A percentile compares a stretch with the other conserved stretches of the same genome.
These are phyloP conservation scores for Sporisorium scitamineum DNA, from an alignment of 1,284 basidiomycete species.

Conservation along the genomic window DNA sequence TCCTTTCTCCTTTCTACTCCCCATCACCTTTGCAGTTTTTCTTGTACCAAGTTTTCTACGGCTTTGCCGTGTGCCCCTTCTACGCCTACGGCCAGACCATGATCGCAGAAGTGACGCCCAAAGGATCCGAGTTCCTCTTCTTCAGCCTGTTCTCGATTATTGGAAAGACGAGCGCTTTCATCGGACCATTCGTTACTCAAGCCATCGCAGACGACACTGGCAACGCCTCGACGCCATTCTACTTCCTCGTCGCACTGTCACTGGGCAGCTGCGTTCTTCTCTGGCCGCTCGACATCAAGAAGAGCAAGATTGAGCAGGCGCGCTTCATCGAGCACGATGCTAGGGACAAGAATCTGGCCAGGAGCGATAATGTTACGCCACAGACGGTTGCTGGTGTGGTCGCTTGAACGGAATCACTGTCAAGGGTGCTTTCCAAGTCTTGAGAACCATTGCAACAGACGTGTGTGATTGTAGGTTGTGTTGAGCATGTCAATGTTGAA, in stretches of 20 bases:
- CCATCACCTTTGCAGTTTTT: conserved; percentile 6
- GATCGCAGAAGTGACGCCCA: conserved; percentile 84
- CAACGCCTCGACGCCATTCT: conserved; percentile 84
- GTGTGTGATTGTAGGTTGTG: neutral
- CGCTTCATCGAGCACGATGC: conserved; percentile 37
- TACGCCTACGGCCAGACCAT: conserved; percentile 86
- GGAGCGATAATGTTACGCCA: neutral
- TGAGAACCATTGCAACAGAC: too few relatives aligned
- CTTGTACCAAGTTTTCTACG: conserved; percentile 28
- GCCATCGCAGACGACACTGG: conserved; percentile 72
- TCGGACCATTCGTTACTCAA: conserved; percentile 80
- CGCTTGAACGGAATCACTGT: too few relatives aligned
- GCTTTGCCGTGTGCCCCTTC: conserved; percentile 83
- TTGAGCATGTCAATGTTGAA: neutral
- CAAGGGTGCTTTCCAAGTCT: too few relatives aligned
- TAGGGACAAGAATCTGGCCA: conserved; percentile 27
- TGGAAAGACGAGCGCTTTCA: conserved; percentile 73
- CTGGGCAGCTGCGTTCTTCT: conserved; percentile 77
- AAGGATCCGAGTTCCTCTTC: conserved; percentile 75
- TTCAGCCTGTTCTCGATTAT: conserved; percentile 80
- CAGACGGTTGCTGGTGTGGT: neutral
- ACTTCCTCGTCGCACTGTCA: conserved; percentile 82
- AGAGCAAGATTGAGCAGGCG: conserved; percentile 74
- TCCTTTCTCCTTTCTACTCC: neutral
- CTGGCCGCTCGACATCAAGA: conserved; percentile 79